A percentile compares a stretch with the other conserved stretches of the same genome.
phyloP scores from a whole-genome alignment of 2,329 filamentous ascomycete genomes.

The Chaetomium sp. region DNA sequence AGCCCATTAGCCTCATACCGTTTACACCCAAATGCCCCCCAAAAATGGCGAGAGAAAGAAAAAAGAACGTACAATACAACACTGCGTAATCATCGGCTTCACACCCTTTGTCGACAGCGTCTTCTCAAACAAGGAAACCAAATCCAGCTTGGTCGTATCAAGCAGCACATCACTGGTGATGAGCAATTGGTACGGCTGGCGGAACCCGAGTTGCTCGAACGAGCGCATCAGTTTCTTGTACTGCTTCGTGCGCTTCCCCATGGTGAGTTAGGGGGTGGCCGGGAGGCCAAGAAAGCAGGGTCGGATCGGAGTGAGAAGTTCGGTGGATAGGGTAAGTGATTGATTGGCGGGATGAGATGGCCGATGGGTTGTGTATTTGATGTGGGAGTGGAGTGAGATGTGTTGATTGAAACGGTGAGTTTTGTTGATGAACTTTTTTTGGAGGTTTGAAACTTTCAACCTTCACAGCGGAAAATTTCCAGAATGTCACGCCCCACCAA shows the following conservation, averaged over 20 bases:
- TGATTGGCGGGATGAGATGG: neutral
- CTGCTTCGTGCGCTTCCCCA: constrained; percentile 48
- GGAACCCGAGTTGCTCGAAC: constrained; percentile 54
- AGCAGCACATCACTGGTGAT: constrained; percentile 81
- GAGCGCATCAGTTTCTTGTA: constrained; percentile 73
- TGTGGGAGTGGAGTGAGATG: neutral
- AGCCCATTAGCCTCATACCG: neutral
- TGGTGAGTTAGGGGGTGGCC: constrained; percentile 23
- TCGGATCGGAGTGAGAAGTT: neutral
- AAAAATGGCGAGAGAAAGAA: neutral
- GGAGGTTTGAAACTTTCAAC: no score
- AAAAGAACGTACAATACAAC: constrained; percentile 44
- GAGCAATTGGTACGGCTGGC: constrained; percentile 88
- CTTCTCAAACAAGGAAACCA: constrained; percentile 23
- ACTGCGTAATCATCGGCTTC: constrained; percentile 46
- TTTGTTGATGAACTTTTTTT: no score
- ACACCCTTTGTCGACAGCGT: constrained; percentile 22
- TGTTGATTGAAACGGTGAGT: no score
- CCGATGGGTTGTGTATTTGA: neutral
- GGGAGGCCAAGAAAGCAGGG: neutral
- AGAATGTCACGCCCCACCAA: neutral
- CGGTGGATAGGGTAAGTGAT: neutral
- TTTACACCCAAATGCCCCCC: neutral
- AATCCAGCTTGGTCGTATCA: constrained; percentile 57
- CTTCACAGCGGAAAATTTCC: neutral